Evolutionary conservation across 2,329 filamentous ascomycete genomes (phyloP).

Genomic region (Clonostachys sp.): DNA sequence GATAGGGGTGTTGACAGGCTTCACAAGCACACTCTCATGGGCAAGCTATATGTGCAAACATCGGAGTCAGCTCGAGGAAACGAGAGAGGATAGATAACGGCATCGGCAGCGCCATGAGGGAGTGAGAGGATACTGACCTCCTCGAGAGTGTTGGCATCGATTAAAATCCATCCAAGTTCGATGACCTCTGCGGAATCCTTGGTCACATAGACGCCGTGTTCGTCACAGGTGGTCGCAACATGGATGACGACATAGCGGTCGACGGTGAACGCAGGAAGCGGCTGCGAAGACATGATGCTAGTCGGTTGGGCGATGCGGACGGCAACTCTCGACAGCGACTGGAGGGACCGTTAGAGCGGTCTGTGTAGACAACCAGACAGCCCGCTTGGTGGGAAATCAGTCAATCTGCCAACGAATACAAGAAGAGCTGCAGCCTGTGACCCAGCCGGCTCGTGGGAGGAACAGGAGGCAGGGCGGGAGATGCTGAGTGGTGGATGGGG

Average conservation of each 20-base stretch:
- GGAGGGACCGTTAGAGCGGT: no score
- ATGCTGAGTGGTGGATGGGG: not conserved
- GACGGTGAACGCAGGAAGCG: conserved; percentile 61
- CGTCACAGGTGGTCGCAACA: conserved; percentile 97
- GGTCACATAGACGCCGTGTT: conserved; percentile 98
- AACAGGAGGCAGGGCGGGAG: not conserved
- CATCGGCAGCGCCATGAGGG: no score
- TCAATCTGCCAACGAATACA: conserved; percentile 6
- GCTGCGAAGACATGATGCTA: conserved; percentile 28
- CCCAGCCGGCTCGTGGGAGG: conserved; percentile 22
- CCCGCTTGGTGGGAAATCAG: not conserved
- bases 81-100: no score
- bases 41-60: conserved; percentile 64
- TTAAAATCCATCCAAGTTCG: conserved; percentile 95
- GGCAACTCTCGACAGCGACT: no score
- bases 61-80: no score
- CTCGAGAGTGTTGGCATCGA: conserved; percentile 86
- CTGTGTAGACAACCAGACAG: conserved; percentile 5
- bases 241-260: conserved; percentile 98
- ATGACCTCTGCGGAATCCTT: conserved; percentile 99
- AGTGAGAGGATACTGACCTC: conserved; percentile 60
- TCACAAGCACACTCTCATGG: conserved; percentile 93
- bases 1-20: conserved; percentile 97
- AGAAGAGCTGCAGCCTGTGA: conserved; percentile 26
- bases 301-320: no score